These are phyloP conservation scores for Ciborinia camelliae DNA, from an alignment of 2,329 filamentous ascomycete genomes.

Conservation along the genomic window DNA sequence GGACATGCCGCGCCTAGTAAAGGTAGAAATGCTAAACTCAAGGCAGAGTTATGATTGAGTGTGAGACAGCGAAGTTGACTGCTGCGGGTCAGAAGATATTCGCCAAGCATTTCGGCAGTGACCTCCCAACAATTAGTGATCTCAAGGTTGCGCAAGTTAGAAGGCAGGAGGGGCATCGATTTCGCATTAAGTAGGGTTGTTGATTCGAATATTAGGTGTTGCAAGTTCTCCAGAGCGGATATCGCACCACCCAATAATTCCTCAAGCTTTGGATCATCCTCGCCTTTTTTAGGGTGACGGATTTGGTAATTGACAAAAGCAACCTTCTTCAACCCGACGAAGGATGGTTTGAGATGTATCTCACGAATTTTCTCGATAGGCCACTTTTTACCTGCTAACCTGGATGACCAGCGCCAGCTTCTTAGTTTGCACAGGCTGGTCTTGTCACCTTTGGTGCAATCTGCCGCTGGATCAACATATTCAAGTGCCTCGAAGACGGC, in stretches of 20 bases:
- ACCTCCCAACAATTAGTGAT: constrained; percentile 78
- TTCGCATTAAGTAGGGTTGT: constrained; percentile 67
- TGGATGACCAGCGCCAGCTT: constrained; percentile 61
- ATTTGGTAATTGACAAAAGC: constrained; percentile 63
- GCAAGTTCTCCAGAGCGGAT: constrained; percentile 58
- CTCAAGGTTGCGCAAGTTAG: constrained; percentile 62
- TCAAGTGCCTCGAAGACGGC: constrained; percentile 63
- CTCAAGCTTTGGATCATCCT: constrained; percentile 41
- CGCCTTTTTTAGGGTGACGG: constrained; percentile 42
- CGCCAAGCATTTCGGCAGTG: constrained; percentile 60
- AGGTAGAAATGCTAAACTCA: constrained; percentile 72
- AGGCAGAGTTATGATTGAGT: constrained; percentile 73
- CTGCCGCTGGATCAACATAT: constrained; percentile 47
- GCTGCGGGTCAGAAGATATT: constrained; percentile 67
- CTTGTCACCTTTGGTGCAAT: constrained; percentile 32
- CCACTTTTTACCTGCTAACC: constrained; percentile 47
- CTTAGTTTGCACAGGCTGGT: constrained; percentile 40
- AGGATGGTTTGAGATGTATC: constrained; percentile 55
- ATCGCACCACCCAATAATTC: constrained; percentile 43
- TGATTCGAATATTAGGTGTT: constrained; percentile 68
- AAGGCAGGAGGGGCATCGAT: constrained; percentile 67
- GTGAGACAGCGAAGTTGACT: constrained; percentile 62
- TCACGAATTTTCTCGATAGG: constrained; percentile 48
- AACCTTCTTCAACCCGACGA: constrained; percentile 53
- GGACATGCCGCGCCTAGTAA: constrained; percentile 66